These are phyloP conservation scores for Moelleriella libera DNA, from an alignment of 2,329 filamentous ascomycete genomes.

Conservation along the genomic window DNA sequence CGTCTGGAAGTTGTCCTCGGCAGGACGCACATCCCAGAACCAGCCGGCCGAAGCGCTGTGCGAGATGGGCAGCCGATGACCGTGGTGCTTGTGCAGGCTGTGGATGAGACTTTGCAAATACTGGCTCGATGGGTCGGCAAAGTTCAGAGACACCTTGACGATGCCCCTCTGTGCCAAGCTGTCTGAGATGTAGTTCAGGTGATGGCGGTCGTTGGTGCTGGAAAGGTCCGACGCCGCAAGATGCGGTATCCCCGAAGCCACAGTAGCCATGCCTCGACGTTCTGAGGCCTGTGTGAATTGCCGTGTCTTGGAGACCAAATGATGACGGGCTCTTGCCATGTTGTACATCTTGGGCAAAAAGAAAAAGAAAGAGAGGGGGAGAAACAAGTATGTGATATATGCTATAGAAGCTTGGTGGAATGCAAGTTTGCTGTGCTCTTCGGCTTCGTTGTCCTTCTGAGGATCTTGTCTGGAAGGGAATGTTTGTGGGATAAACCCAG, in stretches of 20 bases:
- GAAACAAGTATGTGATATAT: not conserved
- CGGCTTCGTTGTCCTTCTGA: too few species aligned
- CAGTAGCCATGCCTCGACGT: not conserved
- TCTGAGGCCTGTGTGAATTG: not conserved
- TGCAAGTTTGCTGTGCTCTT: too few species aligned
- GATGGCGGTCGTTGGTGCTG: not conserved
- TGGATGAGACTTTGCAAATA: constrained; percentile 20
- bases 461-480: too few species aligned
- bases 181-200: not conserved
- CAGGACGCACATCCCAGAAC: constrained; percentile 29
- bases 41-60: constrained; percentile 26
- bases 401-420: too few species aligned
- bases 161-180: constrained; percentile 11
- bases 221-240: not conserved
- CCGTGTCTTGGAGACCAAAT: not conserved
- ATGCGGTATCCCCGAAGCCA: not conserved
- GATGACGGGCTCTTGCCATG: not conserved
- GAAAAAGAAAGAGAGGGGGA: not conserved
- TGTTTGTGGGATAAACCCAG: too few species aligned
- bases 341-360: not conserved
- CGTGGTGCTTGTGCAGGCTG: constrained; percentile 17
- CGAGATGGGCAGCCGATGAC: constrained; percentile 22
- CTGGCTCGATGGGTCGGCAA: constrained; percentile 15
- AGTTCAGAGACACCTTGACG: constrained; percentile 19
- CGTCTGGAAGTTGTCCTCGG: constrained; percentile 12